Evolutionary conservation across 202 grass and related monocot genomes (phyloP), one percentile per base, ranked within the genome.

Genomic region (Zizania palustris): DNA sequence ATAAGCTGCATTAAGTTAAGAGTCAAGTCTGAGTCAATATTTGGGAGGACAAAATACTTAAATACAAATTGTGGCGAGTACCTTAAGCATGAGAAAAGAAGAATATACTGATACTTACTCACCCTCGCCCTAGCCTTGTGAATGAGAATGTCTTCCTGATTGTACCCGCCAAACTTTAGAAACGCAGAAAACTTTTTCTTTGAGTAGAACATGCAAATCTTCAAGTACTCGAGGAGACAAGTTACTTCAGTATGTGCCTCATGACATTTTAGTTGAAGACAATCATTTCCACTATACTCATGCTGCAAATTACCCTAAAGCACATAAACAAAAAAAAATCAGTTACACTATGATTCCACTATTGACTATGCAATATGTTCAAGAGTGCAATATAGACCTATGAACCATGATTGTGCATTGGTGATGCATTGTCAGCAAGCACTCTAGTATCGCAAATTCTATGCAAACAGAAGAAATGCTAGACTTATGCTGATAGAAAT

Each of bases 181-280:
- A 97, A 92, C 15, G 83, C 87, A 12, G 42, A 72, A 93, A 88
- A 97, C 15, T 64, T 69, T 85, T 88, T 88, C 83, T 93, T 97
- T 82, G 93, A 97, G 85, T 88, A 97, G 78, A 82, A 97, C 77
- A 93, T 84, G 81, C 93, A 97, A 55, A 97, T 88, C 49, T 81
- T 86, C 80, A 97, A 88, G 69, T 88, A 77, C 36, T 85, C 87
- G 65, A 93, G 74, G 15, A 97, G 85, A 59, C 67, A 66, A 77
- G 86, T 81, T 60, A 93, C 54, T 80, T 97, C 87, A 66, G 69
- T 62, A 70, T 83, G 34, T 14, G 72, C 59, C 53, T 88, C 85
- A 16, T 81, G 79, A 28, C 93, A 90, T 86, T 87, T 93, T 38
- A 97, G 83, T 82, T 86, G 79, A 59, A 76, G 66, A 48, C 93